These are phyloP conservation scores for Lumnitzera littorea DNA, from an alignment of 345 rosid species.

Conservation along the genomic window DNA sequence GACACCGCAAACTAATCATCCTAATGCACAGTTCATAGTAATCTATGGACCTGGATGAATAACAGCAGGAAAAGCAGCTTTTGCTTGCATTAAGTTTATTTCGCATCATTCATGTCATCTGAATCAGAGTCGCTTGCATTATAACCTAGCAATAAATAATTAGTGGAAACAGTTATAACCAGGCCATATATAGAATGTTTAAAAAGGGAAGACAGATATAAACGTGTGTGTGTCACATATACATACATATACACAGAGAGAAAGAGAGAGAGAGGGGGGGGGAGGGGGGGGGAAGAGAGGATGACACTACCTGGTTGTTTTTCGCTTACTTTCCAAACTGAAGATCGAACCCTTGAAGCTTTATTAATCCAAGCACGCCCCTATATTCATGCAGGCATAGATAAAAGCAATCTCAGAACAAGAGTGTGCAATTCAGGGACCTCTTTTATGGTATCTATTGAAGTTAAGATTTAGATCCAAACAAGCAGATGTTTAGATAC, in stretches of 20 bases:
- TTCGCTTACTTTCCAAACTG: constrained; percentile 53
- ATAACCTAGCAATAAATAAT: constrained; percentile 32
- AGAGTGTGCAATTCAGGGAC: background rate
- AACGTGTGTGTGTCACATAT: too few relatives aligned
- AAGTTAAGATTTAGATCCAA: too few relatives aligned
- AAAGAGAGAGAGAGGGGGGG: background rate
- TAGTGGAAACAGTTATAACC: too few relatives aligned
- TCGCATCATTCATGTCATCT: constrained; percentile 21
- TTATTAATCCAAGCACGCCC: constrained; percentile 63
- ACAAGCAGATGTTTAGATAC: too few relatives aligned
- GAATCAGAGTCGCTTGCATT: constrained; percentile 75
- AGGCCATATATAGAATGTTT: too few relatives aligned
- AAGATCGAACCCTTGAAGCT: constrained; percentile 57
- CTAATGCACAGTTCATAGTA: too few relatives aligned
- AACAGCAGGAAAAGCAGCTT: background rate
- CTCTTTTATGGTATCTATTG: too few relatives aligned
- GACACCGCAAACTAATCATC: too few relatives aligned
- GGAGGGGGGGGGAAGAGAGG: too few relatives aligned
- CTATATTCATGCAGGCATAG: constrained; percentile 19
- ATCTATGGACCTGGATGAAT: background rate
- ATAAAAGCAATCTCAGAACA: background rate
- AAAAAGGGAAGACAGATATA: too few relatives aligned
- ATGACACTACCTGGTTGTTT: constrained; percentile 54
- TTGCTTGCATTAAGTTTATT: background rate
- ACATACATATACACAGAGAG: background rate